Base-by-base conservation (phyloP, 2,329 filamentous ascomycete species). In the Epichloe coenophiala region DNA sequence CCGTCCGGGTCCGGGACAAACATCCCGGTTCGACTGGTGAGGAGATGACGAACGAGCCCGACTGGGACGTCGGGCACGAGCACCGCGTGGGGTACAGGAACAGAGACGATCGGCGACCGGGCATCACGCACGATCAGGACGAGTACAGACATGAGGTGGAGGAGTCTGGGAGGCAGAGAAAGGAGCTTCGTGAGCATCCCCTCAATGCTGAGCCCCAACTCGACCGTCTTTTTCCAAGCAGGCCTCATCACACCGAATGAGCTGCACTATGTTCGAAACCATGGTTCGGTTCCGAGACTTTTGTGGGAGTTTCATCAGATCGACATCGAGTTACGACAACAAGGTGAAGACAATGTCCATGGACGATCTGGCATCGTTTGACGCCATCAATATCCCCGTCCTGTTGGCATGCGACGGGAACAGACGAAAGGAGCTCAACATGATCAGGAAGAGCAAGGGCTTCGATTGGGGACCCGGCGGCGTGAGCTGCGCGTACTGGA, bases 181-280 rank as follows among this genome's bases (percentile, higher is more conserved):
- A 38, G 37, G 37, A 38, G 13, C 37, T 38, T 7, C 37, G 37
- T 7, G 13, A n/a, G 43, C 74, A 77, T 57, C 74, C 54, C 74
- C 54, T 78, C 50, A 78, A 78, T 51, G 71, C 67, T 3, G 75
- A 78, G 57, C 60, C 71, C 0, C 53, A 66, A 0, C 62, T 77
- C 1, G 60, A 60, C 1, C 58, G 59, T 12, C 65, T 78, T 0
- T n/a, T 72, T 68, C 49, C 64, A 71, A 0, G 69, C 67, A 4
- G 74, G 74, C 0, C 59, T 76, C 1, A 72, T 75, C 52, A 77
- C 75, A 0, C 73, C 73, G 0, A 74, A 73, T 47, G 63, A 69
- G 49, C 54, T 77, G 1, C 72, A 76, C 56, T 77, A 75, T 52
- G 72, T 77, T 12, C 66, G 75, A 3, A 78, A 74, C 47, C 75